A percentile compares a stretch with the other conserved stretches of the same genome.
Evolutionary conservation across 2,329 filamentous ascomycete genomes (phyloP).

Genomic region (Xylaria multiplex): DNA sequence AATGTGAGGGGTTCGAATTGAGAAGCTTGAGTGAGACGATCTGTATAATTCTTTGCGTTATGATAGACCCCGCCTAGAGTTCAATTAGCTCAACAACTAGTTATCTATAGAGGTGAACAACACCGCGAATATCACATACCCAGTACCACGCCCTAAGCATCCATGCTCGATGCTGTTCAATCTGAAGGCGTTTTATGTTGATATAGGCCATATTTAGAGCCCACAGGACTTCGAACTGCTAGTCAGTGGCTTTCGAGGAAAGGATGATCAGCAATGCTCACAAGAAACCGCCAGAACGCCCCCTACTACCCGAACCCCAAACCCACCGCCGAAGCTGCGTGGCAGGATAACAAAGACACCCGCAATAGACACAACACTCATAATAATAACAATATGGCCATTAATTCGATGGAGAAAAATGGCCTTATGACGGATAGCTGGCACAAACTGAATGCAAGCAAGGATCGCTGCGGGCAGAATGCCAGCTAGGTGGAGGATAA

Average conservation of each 20-base stretch:
- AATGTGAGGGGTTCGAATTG: constrained; percentile 41
- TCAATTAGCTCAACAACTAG: neutral
- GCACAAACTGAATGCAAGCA: constrained; percentile 60
- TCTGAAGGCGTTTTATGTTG: constrained; percentile 68
- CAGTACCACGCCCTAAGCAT: constrained; percentile 69
- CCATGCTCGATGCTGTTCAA: constrained; percentile 72
- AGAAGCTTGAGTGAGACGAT: constrained; percentile 47
- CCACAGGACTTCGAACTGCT: neutral
- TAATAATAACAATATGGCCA: constrained; percentile 63
- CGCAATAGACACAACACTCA: constrained; percentile 57
- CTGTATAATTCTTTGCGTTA: constrained; percentile 62
- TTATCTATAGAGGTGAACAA: neutral
- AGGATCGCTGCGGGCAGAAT: constrained; percentile 55
- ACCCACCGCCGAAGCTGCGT: constrained; percentile 62
- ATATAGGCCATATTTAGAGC: constrained; percentile 56
- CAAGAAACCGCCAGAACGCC: constrained; percentile 52
- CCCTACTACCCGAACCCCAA: constrained; percentile 59
- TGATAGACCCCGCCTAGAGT: constrained; percentile 57
- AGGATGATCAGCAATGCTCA: neutral
- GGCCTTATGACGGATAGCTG: constrained; percentile 57
- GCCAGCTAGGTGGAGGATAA: constrained; percentile 57
- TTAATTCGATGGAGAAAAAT: constrained; percentile 67
- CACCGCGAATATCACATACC: constrained; percentile 44
- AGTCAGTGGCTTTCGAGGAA: neutral
- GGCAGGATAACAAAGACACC: constrained; percentile 64